These are phyloP conservation scores for Plasmodium knowlesi DNA, from an alignment of 169 alveolate genomes.

Conservation along the genomic window DNA sequence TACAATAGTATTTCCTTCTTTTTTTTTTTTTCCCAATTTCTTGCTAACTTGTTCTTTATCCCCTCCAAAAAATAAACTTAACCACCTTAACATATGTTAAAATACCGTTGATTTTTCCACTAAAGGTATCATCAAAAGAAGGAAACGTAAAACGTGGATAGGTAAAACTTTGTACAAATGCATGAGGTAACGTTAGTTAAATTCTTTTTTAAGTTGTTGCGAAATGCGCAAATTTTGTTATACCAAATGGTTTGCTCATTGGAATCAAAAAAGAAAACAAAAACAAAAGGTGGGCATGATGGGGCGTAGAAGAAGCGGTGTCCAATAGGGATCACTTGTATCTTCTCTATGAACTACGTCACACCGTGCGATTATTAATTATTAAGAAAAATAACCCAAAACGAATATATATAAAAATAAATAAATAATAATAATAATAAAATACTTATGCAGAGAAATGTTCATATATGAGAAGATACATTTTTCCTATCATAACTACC, in stretches of 20 bases:
- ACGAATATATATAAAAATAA: neutral
- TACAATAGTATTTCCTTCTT: neutral
- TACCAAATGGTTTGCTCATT: conserved; percentile 1
- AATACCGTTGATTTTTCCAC: neutral
- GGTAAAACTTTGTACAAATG: neutral
- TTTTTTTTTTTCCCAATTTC: neutral
- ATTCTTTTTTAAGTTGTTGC: neutral
- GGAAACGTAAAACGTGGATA: too few relatives aligned
- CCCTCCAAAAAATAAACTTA: neutral
- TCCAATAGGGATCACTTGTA: neutral
- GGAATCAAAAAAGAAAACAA: neutral
- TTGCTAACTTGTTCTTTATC: neutral
- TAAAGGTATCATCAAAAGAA: neutral
- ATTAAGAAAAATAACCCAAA: neutral
- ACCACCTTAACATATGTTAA: neutral
- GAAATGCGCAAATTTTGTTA: neutral
- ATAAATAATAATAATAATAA: neutral
- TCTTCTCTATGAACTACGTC: neutral
- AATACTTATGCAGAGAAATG: neutral
- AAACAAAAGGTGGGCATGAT: neutral
- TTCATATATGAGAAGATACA: neutral
- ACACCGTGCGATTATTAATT: neutral
- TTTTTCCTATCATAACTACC: neutral
- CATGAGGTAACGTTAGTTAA: neutral
- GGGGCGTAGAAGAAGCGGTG: neutral